A percentile compares a stretch with the other conserved stretches of the same genome.
Conservation (phyloP, 1,139 yeast genomes). For the Diutina pseudorugosa region DNA sequence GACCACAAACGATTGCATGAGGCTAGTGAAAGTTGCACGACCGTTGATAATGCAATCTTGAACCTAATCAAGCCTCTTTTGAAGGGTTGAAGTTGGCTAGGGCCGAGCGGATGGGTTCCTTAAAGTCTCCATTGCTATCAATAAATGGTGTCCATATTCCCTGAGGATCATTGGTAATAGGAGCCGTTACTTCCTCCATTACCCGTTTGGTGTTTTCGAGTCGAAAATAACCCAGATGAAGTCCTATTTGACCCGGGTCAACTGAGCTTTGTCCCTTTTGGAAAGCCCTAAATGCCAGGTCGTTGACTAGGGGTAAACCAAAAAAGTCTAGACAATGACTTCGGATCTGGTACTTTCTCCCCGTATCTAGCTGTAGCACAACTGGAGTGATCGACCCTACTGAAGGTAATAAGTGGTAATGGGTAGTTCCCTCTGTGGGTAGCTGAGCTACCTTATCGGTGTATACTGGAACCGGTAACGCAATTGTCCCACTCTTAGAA, state of each 20-base stretch:
- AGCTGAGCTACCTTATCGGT: background rate
- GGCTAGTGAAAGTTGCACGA: too few species aligned
- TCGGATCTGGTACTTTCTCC: background rate
- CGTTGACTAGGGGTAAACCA: background rate
- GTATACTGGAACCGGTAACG: background rate
- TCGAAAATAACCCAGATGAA: background rate
- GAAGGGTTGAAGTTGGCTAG: background rate
- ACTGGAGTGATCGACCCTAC: background rate
- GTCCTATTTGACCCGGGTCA: background rate
- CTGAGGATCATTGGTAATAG: background rate
- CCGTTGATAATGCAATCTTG: too few species aligned
- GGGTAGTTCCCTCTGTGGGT: background rate
- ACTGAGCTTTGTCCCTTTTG: background rate
- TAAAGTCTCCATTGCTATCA: background rate
- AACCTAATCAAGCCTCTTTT: too few species aligned
- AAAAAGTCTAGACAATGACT: background rate
- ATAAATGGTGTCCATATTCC: background rate
- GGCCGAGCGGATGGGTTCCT: background rate
- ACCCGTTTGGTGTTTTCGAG: background rate
- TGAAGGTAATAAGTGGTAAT: background rate
- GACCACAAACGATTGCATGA: background rate
- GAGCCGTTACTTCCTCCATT: background rate
- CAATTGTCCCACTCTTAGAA: background rate
- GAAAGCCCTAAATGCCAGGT: background rate
- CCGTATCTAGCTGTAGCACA: background rate